Base-by-base conservation (phyloP, 345 rosid species). In the Aethionema arabicum region DNA sequence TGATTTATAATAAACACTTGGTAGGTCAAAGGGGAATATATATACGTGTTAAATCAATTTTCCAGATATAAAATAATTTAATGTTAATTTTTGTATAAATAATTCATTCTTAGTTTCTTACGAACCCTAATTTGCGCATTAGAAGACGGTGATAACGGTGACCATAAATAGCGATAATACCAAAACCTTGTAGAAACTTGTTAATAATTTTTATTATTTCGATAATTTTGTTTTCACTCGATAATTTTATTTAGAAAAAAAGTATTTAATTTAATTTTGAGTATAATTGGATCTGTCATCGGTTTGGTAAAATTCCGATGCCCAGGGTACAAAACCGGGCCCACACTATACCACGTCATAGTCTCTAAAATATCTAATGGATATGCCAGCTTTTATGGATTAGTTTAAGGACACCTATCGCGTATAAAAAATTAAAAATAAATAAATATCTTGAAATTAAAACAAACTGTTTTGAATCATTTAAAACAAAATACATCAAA, bases 271-370 rank as follows among this genome's bases (percentile, higher is more conserved):
- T 43, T 35, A 33, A 21, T 36, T 2, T 48, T 8, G 0, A 11
- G 41, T 52, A 61, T 30, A 46, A 49, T 4, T 60, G 56, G 52
- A 56, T 47, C 58, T 55, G 58, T 21, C 51, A 31, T 69, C 9
- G 11, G 63, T 70, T 70, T 63, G 69, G 74, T 70, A 56, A 56
- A 29, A 35, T 56, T 63, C 69, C 65, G 12, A 29, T 63, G 39
- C 36, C 0, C 8, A 40, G 11, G 11, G 55, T 56, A 49, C 54
- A 43, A 42, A 7, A 11, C 12, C 39, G 67, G 56, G 13, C 63
- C 69, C 64, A 70, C 65, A 33, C 30, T 63, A 21, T 62, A 32
- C 57, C 52, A 10, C 68, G n/a, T 12, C n/a, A 8, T 11, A 12
- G 5, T 11, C 44, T 8, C 0, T 11, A 6, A 6, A 8, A 12